These are phyloP conservation scores for Tardiomyces blankii DNA, from an alignment of 1,139 yeast species.

Conservation along the genomic window DNA sequence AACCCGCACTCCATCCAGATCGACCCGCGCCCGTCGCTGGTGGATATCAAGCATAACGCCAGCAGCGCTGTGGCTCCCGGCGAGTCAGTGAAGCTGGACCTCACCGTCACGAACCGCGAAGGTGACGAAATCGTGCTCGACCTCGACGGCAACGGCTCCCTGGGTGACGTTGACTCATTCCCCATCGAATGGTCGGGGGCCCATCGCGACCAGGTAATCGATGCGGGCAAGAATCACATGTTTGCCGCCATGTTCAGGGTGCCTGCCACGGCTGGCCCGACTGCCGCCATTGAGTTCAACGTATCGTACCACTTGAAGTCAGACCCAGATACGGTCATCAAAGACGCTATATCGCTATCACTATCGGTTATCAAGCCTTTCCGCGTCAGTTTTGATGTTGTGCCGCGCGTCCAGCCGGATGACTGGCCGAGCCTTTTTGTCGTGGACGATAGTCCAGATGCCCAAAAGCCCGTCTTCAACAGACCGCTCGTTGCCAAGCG, in stretches of 20 bases:
- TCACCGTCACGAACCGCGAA: slow-evolving; percentile 20
- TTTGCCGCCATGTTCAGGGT: slow-evolving; percentile 3
- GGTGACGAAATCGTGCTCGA: slow-evolving; percentile 15
- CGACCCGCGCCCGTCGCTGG: slow-evolving; percentile 20
- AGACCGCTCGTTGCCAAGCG: slow-evolving; percentile 15
- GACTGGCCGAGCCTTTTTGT: slow-evolving; percentile 27
- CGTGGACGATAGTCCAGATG: slow-evolving; percentile 8
- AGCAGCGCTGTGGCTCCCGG: slow-evolving; percentile 19
- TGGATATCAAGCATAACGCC: slow-evolving; percentile 11
- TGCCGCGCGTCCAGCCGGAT: slow-evolving; percentile 21
- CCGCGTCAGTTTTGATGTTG: slow-evolving; percentile 23
- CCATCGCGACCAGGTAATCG: background rate
- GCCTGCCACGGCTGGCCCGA: slow-evolving; percentile 3
- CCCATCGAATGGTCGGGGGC: background rate
- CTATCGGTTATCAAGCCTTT: slow-evolving; percentile 24
- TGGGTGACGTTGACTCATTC: background rate
- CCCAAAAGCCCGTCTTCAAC: slow-evolving; percentile 3
- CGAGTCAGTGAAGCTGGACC: slow-evolving; percentile 14
- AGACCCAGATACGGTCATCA: slow-evolving; percentile 17
- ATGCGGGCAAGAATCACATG: background rate
- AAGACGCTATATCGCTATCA: slow-evolving; percentile 14
- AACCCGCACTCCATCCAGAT: background rate
- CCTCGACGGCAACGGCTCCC: slow-evolving; percentile 9
- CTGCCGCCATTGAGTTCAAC: background rate
- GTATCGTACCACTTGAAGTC: slow-evolving; percentile 15